Base-by-base conservation (phyloP, 108 stramenopile genomes). In the Cylindrotheca closterium region DNA sequence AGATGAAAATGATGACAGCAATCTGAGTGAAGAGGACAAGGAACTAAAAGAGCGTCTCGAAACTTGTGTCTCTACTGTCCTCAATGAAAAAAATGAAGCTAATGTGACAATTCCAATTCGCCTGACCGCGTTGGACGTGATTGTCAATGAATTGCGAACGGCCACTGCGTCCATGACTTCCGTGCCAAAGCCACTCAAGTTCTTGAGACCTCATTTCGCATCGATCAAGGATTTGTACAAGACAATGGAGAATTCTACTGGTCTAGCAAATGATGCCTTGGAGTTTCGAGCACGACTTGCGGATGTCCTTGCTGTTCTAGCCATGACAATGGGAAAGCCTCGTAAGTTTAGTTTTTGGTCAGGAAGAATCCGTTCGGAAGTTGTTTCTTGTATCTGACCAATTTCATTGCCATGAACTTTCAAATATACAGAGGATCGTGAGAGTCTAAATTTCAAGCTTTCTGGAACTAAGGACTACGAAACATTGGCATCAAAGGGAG, bases 161-260 rank as follows among this genome's bases (percentile, higher is more conserved):
- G 87, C 98, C 1, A 99, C 99, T 46, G 76, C 89, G 0, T 92
- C 89, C 66, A 99, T 99, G 99, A 99, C 99, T 10, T 83, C 87
- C 45, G 99, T 98, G 47, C 99, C 99, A 25, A 98, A 98, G 80
- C 99, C 99, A 1, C 85, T 99, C 60, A 99, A 99, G 84, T 99
- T 98, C 69, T 72, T 99, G 63, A 76, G 96, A 24, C 98, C 98
- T 19, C 88, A 96, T 60, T 99, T 92, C 77, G 89, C 82, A 2
- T 70, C 63, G 28, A 68, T 98, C 31, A 98, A 93, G 84, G 71
- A 46, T n/a, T 77, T 93, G 45, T 84, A 96, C 71, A 65, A 32
- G 25, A 61, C 73, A 34, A 58, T 87, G 49, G 68, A 69, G 42
- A 70, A 60, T 15, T 12, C 60, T 15, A 65, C 59, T 18, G 77